Evolutionary conservation across 805 yeast genomes (phyloP), one percentile per base, ranked within the genome.

Genomic region (Kuraishia capsulata): DNA sequence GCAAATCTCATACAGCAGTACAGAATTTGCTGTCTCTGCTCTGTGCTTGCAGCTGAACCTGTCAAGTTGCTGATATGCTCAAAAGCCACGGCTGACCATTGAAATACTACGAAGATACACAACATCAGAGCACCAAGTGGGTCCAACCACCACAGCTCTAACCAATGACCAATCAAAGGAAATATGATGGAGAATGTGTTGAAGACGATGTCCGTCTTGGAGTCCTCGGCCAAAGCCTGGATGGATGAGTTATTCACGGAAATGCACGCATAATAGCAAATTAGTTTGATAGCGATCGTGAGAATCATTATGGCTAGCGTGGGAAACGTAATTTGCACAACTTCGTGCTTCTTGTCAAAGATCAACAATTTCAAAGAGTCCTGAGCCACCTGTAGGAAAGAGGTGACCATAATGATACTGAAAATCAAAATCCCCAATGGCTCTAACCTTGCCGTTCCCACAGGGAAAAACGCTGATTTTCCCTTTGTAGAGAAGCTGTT

Each of bases 161-260:
- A 54, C n/a, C 53, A 47, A 39, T 66, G 61, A 1, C 90, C 90
- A 1, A 71, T 32, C 0, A 78, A 44, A 0, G 94, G 94, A 67
- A 83, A 81, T 13, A 83, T 43, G 20, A 84, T 67, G 1, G 92
- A 82, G 32, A 81, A 80, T 1, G 69, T 49, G 59, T 84, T 84
- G 65, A 83, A 83, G 3, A 82, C 69, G 24, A 83, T 72, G 55
- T 84, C 94, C 1, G 89, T 83, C 57, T 70, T 65, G 0, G 92
- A 92, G 57, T 84, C 94, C 55, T 82, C 90, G 2, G 89, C 85
- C 39, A 83, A 61, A 0, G 94, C 94, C 50, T 77, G 81, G 2
- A 84, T 80, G 0, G 88, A 76, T 14, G 81, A 71, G 13, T 86
- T 78, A 14, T 67, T 59, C 43, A 81, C 69, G 11, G 64, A 57